phyloP scores from a whole-genome alignment of 441 rosid species.

The Erysimum cheiri region DNA sequence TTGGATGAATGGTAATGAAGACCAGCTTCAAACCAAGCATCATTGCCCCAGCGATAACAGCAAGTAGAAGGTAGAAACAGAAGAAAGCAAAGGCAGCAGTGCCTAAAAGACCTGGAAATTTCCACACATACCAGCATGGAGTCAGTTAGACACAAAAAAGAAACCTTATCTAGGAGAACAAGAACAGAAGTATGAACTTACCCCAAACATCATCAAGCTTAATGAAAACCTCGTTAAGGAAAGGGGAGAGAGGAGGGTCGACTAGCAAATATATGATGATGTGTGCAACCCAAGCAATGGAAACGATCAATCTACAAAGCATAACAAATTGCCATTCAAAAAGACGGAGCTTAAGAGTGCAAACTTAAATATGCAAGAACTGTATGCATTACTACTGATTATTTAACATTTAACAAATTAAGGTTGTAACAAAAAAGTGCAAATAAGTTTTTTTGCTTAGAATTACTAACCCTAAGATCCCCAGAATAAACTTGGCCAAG shows the following conservation, averaged over 20 bases:
- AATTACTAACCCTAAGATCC: conserved; percentile 81
- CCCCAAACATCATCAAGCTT: conserved; percentile 99
- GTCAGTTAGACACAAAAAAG: conserved; percentile 30
- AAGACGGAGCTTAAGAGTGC: conserved; percentile 8
- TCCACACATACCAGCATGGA: conserved; percentile 5
- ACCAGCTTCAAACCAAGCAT: conserved; percentile 96
- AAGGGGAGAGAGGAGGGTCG: conserved; percentile 91
- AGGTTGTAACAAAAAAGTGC: background rate
- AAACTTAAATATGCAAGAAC: conserved; percentile 2
- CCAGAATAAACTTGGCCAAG: conserved; percentile 91
- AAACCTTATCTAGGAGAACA: conserved; percentile 1
- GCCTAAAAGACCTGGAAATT: conserved; percentile 88
- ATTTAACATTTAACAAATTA: conserved; percentile 19
- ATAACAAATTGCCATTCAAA: conserved; percentile 2
- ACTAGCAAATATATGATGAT: conserved; percentile 86
- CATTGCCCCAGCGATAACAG: conserved; percentile 99
- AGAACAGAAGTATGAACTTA: conserved; percentile 45
- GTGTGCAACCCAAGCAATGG: conserved; percentile 97
- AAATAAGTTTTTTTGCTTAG: background rate
- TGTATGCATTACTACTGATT: background rate
- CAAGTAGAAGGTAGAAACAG: conserved; percentile 97
- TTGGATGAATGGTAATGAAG: conserved; percentile 96
- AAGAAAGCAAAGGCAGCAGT: conserved; percentile 98
- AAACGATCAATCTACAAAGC: conserved; percentile 79
- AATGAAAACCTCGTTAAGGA: conserved; percentile 95